Evolutionary conservation across 2,329 filamentous ascomycete species (phyloP).

Genomic region (Fusarium virguliforme): DNA sequence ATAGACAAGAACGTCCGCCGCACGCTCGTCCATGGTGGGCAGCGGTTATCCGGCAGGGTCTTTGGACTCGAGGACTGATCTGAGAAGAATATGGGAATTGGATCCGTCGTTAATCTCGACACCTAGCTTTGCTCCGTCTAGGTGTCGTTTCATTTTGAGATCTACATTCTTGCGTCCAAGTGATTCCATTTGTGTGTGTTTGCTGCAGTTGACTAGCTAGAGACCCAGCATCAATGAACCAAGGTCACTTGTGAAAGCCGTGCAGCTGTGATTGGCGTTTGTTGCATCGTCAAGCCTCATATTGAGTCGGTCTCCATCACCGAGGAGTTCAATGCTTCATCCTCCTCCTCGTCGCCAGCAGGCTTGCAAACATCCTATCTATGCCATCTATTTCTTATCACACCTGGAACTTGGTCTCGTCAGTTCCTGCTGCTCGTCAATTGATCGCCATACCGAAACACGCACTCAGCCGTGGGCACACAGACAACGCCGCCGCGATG

Average conservation of each 20-base stretch:
- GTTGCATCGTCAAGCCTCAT: neutral
- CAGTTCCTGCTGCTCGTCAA: neutral
- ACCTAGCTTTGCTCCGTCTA: slow-evolving; percentile 64
- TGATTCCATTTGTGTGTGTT: neutral
- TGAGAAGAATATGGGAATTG: slow-evolving; percentile 62
- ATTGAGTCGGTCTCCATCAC: neutral
- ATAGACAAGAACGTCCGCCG: slow-evolving; percentile 68
- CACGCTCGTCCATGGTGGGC: slow-evolving; percentile 54
- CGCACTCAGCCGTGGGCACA: neutral
- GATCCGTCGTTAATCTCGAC: slow-evolving; percentile 74
- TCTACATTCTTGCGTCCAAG: slow-evolving; percentile 63
- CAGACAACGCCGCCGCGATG: neutral
- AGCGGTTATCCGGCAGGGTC: slow-evolving; percentile 54
- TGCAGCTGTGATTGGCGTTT: neutral
- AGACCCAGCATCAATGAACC: neutral
- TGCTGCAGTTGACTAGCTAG: neutral
- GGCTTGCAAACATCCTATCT: no score
- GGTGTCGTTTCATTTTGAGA: slow-evolving; percentile 72
- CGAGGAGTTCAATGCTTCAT: no score
- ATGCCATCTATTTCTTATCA: no score
- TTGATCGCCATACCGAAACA: neutral
- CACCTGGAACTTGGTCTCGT: neutral
- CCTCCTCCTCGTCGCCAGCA: no score
- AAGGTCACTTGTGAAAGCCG: neutral
- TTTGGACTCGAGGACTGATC: slow-evolving; percentile 59